These are phyloP conservation scores for Wickerhamiella azymoides DNA, from an alignment of 805 yeast genomes.

Conservation along the genomic window DNA sequence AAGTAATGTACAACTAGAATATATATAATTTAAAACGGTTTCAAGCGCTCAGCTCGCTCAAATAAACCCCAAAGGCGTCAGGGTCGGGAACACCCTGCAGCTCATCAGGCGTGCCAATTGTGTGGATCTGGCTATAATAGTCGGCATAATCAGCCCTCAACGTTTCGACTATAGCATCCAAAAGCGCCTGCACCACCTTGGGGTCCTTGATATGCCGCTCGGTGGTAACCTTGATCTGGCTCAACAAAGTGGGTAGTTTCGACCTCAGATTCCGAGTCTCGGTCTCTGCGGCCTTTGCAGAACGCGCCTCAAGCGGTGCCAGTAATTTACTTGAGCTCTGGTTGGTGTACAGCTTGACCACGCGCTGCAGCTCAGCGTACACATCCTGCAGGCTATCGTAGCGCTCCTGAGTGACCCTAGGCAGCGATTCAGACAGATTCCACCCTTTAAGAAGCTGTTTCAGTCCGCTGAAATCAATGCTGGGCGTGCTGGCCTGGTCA, in stretches of 20 bases:
- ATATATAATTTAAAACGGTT: too few species aligned
- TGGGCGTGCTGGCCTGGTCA: conserved; percentile 52
- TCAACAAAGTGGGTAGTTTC: conserved; percentile 40
- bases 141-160: conserved; percentile 43
- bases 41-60: not conserved
- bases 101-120: conserved; percentile 18
- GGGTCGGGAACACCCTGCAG: conserved; percentile 45
- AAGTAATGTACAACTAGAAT: too few species aligned
- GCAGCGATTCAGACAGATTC: conserved; percentile 43
- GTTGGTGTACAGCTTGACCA: conserved; percentile 56
- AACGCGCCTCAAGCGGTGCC: conserved; percentile 29
- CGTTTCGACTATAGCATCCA: conserved; percentile 55
- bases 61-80: conserved; percentile 36
- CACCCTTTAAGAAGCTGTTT: conserved; percentile 30
- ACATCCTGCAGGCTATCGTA: conserved; percentile 65
- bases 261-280: conserved; percentile 33
- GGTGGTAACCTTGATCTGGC: conserved; percentile 40
- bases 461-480: conserved; percentile 71
- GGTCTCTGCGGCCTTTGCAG: conserved; percentile 21
- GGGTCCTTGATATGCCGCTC: conserved; percentile 41
- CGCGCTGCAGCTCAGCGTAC: conserved; percentile 54
- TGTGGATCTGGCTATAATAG: conserved; percentile 31
- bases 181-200: conserved; percentile 35
- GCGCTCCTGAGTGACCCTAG: conserved; percentile 68
- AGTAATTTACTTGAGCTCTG: conserved; percentile 38